Base-by-base conservation (phyloP, 352 stramenopile species). In the Globisporangium viniferum region DNA sequence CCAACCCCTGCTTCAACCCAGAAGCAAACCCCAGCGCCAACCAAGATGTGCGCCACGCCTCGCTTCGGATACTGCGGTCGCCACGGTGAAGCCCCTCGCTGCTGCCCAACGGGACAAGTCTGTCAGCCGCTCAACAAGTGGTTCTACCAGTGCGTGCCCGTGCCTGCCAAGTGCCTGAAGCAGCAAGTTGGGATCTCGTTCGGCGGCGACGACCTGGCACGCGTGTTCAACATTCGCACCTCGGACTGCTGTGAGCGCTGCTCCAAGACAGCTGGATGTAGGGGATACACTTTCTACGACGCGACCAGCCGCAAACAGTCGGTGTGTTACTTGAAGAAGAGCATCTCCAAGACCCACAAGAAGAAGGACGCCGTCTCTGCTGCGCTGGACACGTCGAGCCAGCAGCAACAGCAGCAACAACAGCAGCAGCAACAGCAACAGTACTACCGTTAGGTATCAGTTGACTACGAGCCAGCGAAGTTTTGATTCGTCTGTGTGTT, bases 291-390 rank as follows among this genome's bases (percentile, higher is more conserved):
- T 7, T 71, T 70, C 56, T 44, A 59, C n/a, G 35, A 51, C 20
- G 22, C 48, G 22, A 65, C 51, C 7, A 22, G 35, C 18, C 35
- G 62, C 10, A 54, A 27, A 1, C 51, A 51, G 22, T 64, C 67
- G 24, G 67, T 59, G 49, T 72, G 67, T 31, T 27, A 72, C 57
- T 27, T 72, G 36, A 72, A 72, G 64, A 41, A 59, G 31, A 59
- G 35, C 35, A 56, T 59, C 12, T 24, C 10, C 27, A 66, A 59
- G 33, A 59, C 61, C 29, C 48, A 66, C 31, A 59, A 66, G 48
- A 60, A 59, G 29, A 22, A 36, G 18, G 20, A 35, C 7, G 58
- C 65, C 2, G 36, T 70, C 10, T 39, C 48, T 15, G 61, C 35
- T 2, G 54, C 56, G 20, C 49, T 66, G 15, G 59, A 46, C 31